Conservation (phyloP, 352 stramenopile species). For the Phytophthora melonis region DNA sequence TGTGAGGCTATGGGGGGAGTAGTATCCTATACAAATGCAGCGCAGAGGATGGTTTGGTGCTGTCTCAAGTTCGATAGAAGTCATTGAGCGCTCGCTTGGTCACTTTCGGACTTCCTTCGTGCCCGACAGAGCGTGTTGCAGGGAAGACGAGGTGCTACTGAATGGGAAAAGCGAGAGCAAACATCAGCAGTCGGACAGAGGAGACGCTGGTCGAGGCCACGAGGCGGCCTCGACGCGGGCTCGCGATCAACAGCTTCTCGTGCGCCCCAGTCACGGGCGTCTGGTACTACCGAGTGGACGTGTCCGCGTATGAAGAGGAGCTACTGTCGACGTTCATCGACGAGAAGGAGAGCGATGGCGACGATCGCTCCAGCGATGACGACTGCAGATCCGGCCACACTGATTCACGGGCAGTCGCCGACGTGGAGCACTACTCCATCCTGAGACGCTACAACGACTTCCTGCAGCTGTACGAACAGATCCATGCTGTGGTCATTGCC, state of each 20-base stretch:
- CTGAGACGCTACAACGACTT: constrained; percentile 78
- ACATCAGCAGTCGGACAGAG: constrained; percentile 22
- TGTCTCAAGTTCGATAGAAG: neutral
- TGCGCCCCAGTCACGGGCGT: constrained; percentile 53
- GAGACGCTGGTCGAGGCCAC: constrained; percentile 17
- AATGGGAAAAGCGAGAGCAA: constrained; percentile 26
- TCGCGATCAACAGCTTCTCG: constrained; percentile 65
- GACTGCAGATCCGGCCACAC: constrained; percentile 29
- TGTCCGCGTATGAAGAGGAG: constrained; percentile 40
- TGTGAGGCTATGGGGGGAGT: too few relatives aligned
- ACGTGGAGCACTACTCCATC: constrained; percentile 67
- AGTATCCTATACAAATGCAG: too few relatives aligned
- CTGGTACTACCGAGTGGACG: constrained; percentile 80
- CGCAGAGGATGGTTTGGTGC: too few relatives aligned
- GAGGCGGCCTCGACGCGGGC: constrained; percentile 32
- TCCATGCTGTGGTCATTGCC: constrained; percentile 35
- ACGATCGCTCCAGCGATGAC: constrained; percentile 20
- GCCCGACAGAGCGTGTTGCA: neutral
- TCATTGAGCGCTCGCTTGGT: neutral
- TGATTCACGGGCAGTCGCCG: constrained; percentile 14
- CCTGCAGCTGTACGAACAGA: constrained; percentile 58
- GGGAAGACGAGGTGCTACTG: constrained; percentile 7
- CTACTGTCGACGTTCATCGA: constrained; percentile 29
- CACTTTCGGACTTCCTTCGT: constrained; percentile 13
- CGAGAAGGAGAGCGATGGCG: constrained; percentile 15